Percentiles rank a stretch among this genome's conserved stretches.
These are phyloP conservation scores for Umbelopsis sp. DNA, from an alignment of 371 early-diverging fungal species.

Conservation along the genomic window DNA sequence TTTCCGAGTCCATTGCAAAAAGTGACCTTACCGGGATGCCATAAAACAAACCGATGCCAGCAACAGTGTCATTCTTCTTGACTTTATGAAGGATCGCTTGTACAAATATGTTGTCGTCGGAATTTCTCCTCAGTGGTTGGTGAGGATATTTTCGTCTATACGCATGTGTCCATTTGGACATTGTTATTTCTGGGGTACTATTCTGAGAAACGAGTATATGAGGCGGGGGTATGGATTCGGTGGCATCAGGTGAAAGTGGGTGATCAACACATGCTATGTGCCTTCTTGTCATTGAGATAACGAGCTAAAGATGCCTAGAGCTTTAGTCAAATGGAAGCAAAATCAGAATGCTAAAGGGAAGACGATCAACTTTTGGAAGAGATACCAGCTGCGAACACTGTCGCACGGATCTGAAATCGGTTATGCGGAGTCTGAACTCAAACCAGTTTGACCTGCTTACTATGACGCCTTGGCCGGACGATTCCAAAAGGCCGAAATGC, in stretches of 20 bases:
- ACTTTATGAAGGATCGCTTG: conserved; percentile 11
- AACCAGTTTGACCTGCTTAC: too few relatives aligned
- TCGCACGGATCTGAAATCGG: too few relatives aligned
- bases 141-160: conserved; percentile 14
- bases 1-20: background rate
- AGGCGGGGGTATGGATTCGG: background rate
- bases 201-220: background rate
- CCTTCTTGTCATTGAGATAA: background rate
- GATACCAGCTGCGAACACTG: too few relatives aligned
- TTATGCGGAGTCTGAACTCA: too few relatives aligned
- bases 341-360: too few relatives aligned
- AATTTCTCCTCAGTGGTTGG: conserved; percentile 16
- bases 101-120: conserved; percentile 7
- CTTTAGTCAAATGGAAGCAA: background rate
- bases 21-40: conserved; percentile 4
- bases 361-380: too few relatives aligned
- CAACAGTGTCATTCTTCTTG: background rate
- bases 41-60: conserved; percentile 6
- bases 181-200: background rate
- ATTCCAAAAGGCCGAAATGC: too few relatives aligned
- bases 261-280: conserved; percentile 2
- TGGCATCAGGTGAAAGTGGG: background rate
- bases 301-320: background rate
- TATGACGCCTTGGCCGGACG: too few relatives aligned
- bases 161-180: background rate